Conservation (phyloP, 352 stramenopile genomes). For the Saprolegnia parasitica region DNA sequence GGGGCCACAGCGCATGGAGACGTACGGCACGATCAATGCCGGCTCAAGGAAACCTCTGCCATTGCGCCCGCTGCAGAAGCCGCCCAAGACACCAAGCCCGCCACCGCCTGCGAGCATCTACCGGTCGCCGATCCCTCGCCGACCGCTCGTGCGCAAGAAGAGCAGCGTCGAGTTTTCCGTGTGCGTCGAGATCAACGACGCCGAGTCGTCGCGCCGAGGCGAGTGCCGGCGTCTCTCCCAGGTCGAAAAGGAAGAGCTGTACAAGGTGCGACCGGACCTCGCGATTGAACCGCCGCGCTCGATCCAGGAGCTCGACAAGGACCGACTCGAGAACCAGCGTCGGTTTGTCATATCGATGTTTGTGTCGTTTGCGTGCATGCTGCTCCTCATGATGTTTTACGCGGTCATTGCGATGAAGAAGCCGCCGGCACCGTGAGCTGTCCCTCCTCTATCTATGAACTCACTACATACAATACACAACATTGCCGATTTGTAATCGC, state of each 20-base stretch:
- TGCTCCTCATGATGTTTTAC: constrained; percentile 27
- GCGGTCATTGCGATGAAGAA: constrained; percentile 27
- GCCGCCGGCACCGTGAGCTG: constrained; percentile 12
- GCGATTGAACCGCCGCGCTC: constrained; percentile 44
- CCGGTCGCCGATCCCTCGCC: constrained; percentile 16
- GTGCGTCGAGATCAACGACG: constrained; percentile 5
- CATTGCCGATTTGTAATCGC: neutral
- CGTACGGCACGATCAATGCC: constrained; percentile 10
- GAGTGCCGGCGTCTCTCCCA: constrained; percentile 54
- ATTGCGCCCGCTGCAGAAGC: neutral
- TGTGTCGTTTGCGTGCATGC: constrained; percentile 11
- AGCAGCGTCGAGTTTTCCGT: constrained; percentile 27
- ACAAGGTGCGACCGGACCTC: constrained; percentile 73
- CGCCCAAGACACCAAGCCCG: neutral
- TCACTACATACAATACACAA: neutral
- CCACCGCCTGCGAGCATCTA: constrained; percentile 6
- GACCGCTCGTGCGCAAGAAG: constrained; percentile 15
- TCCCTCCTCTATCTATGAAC: neutral
- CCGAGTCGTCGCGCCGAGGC: neutral
- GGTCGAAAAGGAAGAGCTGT: constrained; percentile 79
- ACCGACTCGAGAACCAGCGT: constrained; percentile 5
- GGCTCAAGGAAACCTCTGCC: neutral
- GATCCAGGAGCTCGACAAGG: constrained; percentile 12
- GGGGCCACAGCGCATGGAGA: constrained; percentile 7
- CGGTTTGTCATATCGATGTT: constrained; percentile 15